Base-by-base conservation (phyloP, 305 asterid species). In the Fraxinus sp. region DNA sequence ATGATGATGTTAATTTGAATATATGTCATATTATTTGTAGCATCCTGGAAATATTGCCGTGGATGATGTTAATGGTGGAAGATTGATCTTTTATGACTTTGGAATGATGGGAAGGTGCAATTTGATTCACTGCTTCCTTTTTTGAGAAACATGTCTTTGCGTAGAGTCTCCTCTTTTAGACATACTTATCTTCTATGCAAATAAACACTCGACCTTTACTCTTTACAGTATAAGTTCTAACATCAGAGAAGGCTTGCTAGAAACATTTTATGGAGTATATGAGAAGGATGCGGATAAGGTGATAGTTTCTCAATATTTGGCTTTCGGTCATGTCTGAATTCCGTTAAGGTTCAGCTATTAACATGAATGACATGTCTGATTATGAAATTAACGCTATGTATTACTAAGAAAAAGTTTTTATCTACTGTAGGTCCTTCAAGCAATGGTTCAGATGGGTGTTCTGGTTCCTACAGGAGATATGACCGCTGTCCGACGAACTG, bases 31-130 rank as follows among this genome's bases (percentile, higher is more conserved):
- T 57, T 79, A 41, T 72, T 62, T 86, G 82, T 93, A 96, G 99
- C 99, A 96, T 89, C 99, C 99, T 79, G 99, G 98, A 77, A 96
- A 96, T 85, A 96, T 96, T 85, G 98, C 99, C 49, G 99, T 94
- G 82, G 99, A 96, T 89, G 98, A 96, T 90, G 92, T 93, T 78
- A 96, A 94, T 83, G 99, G 99, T 81, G 99, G 99, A 86, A 91
- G 99, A 84, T 80, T 96, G 88, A 96, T 96, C 85, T 96, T 96
- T 83, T 96, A 96, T 78, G 99, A 96, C 87, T 96, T 96, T 84
- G 99, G 99, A 86, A 96, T 96, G 99, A 96, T 96, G 99, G 99
- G 99, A 88, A 94, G 98, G 99, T 96, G 64, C 52, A 11, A 30
- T 82, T 80, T 32, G 18, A 30, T 70, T 33, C 71, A 75, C 72